A percentile compares a stretch with the other conserved stretches of the same genome.
phyloP scores from a whole-genome alignment of 176 grass and related monocot species.

The Eleusine indica region DNA sequence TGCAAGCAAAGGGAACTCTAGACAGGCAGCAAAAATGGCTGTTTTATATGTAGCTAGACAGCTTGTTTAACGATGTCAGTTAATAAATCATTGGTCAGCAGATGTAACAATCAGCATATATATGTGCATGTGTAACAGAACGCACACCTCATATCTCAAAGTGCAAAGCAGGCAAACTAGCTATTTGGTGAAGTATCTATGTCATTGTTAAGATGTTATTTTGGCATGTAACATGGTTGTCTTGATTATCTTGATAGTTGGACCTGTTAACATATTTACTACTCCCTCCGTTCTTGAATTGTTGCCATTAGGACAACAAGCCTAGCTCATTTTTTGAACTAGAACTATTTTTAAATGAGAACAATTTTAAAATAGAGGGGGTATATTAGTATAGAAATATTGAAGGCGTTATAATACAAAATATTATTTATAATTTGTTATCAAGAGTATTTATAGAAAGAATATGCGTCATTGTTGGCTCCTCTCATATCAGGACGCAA shows the following conservation, averaged over 20 bases:
- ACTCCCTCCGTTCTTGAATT: too few species aligned
- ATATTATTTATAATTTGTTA: too few species aligned
- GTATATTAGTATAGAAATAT: too few species aligned
- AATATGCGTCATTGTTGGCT: too few species aligned
- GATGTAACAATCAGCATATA: neutral
- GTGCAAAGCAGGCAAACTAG: neutral
- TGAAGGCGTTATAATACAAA: too few species aligned
- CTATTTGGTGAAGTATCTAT: constrained; percentile 25
- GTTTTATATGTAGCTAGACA: neutral
- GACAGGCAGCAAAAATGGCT: constrained; percentile 21
- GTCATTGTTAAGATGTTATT: constrained; percentile 11
- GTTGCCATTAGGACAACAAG: too few species aligned
- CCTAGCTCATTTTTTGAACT: too few species aligned
- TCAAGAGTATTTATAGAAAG: too few species aligned
- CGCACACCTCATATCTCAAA: neutral
- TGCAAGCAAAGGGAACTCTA: constrained; percentile 43
- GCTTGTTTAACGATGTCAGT: constrained; percentile 39
- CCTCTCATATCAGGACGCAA: too few species aligned
- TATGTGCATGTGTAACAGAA: neutral
- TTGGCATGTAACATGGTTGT: neutral
- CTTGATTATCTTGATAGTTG: constrained; percentile 17
- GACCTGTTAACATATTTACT: neutral
- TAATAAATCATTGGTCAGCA: constrained; percentile 27
- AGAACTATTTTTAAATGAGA: too few species aligned
- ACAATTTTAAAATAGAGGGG: too few species aligned